These are phyloP conservation scores for Ogataea ramenticola DNA, from an alignment of 805 yeast genomes.

Conservation along the genomic window DNA sequence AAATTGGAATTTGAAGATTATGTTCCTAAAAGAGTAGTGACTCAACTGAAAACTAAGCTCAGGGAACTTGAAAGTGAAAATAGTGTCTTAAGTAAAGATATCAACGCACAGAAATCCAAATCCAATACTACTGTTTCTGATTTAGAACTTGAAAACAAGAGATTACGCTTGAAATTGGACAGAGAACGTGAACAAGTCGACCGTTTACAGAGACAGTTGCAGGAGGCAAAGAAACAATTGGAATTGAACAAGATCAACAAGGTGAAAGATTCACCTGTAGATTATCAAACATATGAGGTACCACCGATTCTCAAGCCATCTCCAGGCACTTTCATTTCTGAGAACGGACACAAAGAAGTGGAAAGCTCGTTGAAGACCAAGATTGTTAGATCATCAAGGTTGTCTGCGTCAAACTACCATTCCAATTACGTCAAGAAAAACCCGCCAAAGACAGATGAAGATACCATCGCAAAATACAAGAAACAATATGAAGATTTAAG, in stretches of 20 bases:
- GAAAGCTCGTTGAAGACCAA: background rate
- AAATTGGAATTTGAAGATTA: background rate
- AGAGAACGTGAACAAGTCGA: background rate
- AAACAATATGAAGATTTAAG: background rate
- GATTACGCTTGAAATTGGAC: background rate
- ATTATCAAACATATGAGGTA: no score
- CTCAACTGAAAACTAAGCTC: background rate
- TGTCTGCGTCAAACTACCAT: no score
- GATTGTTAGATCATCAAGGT: no score
- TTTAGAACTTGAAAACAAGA: background rate
- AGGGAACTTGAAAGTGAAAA: background rate
- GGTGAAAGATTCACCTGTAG: no score
- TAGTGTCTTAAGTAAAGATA: background rate
- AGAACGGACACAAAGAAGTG: background rate
- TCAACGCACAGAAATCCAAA: background rate
- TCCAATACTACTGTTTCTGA: no score
- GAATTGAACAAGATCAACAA: no score
- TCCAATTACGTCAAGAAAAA: background rate
- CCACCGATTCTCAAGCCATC: no score
- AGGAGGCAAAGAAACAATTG: background rate
- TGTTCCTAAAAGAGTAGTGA: background rate
- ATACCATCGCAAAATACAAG: background rate
- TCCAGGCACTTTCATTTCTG: no score
- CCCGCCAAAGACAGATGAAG: background rate
- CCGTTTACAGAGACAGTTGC: background rate